Percentiles rank a stretch among this genome's conserved stretches.
These are phyloP conservation scores for Salvia rosmarinus DNA, from an alignment of 257 asterid species.

Conservation along the genomic window DNA sequence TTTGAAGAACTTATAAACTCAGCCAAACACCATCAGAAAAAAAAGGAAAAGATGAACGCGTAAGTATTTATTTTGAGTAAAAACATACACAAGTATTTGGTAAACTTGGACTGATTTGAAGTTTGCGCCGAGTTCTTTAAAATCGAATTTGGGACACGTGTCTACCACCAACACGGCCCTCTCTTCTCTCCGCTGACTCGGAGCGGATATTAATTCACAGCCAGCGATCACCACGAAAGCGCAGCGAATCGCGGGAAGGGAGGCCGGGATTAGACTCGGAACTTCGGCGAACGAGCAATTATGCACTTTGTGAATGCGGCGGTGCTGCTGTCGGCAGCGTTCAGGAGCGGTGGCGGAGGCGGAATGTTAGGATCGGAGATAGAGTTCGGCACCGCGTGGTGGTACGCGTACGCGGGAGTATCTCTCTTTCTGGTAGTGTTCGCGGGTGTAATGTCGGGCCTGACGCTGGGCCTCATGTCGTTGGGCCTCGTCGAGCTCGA, in stretches of 20 bases:
- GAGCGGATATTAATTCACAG: too few relatives aligned
- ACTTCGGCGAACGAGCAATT: slow-evolving; percentile 4
- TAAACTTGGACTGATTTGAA: too few relatives aligned
- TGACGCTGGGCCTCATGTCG: slow-evolving; percentile 91
- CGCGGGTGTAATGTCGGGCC: slow-evolving; percentile 95
- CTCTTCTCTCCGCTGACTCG: too few relatives aligned
- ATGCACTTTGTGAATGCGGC: slow-evolving; percentile 68
- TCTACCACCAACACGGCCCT: too few relatives aligned
- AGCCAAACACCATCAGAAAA: too few relatives aligned
- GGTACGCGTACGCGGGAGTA: slow-evolving; percentile 79
- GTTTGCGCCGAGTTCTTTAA: too few relatives aligned
- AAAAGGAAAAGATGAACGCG: too few relatives aligned
- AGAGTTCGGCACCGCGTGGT: slow-evolving; percentile 73
- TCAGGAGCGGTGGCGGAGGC: slow-evolving; percentile 33
- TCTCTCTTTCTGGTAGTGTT: slow-evolving; percentile 80
- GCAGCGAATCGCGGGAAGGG: slow-evolving; percentile 6
- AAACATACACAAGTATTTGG: too few relatives aligned
- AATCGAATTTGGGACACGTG: too few relatives aligned
- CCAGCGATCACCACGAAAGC: not conserved
- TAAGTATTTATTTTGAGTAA: too few relatives aligned
- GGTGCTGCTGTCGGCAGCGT: slow-evolving; percentile 52
- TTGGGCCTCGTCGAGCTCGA: slow-evolving; percentile 92
- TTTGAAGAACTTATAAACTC: too few relatives aligned
- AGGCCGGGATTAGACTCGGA: not conserved
- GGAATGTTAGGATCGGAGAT: slow-evolving; percentile 62